These are phyloP conservation scores for Penicillium goetzii DNA, from an alignment of 495 filamentous ascomycete genomes.

Conservation along the genomic window DNA sequence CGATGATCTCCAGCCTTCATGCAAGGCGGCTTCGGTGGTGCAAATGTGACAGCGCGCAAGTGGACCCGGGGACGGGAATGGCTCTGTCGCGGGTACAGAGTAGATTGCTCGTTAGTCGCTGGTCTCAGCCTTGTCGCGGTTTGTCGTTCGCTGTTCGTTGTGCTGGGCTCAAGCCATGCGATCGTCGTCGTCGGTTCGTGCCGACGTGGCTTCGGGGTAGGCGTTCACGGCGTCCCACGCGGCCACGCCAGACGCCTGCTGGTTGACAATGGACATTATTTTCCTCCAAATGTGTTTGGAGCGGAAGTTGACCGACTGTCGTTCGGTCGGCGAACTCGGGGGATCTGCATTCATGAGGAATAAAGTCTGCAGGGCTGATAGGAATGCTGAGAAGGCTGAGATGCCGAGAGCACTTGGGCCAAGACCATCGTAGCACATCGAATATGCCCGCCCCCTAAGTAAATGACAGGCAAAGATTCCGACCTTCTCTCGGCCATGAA, in stretches of 20 bases:
- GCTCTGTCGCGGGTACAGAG: neutral
- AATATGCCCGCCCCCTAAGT: neutral
- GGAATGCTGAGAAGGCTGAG: neutral
- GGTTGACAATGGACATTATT: neutral
- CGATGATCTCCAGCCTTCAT: slow-evolving; percentile 21
- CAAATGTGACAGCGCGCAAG: slow-evolving; percentile 32
- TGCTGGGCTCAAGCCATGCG: slow-evolving; percentile 27
- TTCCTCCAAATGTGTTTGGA: neutral
- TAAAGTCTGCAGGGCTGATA: neutral
- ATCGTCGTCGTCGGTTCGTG: slow-evolving; percentile 35
- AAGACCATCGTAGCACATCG: too few relatives aligned
- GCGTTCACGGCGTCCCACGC: slow-evolving; percentile 18
- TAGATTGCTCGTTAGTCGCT: neutral
- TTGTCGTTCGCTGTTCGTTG: neutral
- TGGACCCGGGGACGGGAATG: slow-evolving; percentile 26
- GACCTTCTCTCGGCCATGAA: neutral
- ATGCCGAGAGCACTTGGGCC: neutral
- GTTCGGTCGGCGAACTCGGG: slow-evolving; percentile 6
- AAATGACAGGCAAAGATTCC: neutral
- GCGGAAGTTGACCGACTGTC: neutral
- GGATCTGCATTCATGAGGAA: slow-evolving; percentile 25
- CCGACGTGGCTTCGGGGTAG: slow-evolving; percentile 33
- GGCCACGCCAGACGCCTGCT: neutral
- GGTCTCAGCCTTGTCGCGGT: too few relatives aligned
- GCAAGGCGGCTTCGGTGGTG: slow-evolving; percentile 28